These are phyloP conservation scores for Vitis rotundifolia DNA, from an alignment of 164 flowering plant species.

Conservation along the genomic window DNA sequence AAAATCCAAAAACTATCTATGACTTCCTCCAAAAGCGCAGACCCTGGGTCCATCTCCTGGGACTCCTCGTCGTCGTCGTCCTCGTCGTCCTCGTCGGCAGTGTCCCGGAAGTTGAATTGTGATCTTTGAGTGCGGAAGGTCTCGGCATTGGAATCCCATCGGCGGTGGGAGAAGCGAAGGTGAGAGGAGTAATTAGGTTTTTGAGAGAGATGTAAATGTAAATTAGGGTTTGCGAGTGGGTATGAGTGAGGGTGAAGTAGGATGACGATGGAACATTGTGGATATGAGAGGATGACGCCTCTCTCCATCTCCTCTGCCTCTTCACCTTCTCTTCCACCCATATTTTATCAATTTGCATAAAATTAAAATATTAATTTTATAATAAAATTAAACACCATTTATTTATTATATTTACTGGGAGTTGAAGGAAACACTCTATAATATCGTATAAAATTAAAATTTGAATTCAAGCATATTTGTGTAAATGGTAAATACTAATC, in stretches of 20 bases:
- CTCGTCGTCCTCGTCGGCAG: slow-evolving; percentile 20
- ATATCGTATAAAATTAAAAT: too few relatives aligned
- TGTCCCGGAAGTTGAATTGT: slow-evolving; percentile 10
- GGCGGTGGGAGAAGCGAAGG: slow-evolving; percentile 13
- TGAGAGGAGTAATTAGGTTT: slow-evolving; percentile 12
- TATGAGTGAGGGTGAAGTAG: not conserved
- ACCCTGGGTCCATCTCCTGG: slow-evolving; percentile 12
- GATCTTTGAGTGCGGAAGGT: slow-evolving; percentile 15
- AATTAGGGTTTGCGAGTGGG: slow-evolving; percentile 9
- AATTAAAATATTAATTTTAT: too few relatives aligned
- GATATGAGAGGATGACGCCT: slow-evolving; percentile 3
- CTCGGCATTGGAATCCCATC: slow-evolving; percentile 51
- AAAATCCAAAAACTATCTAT: slow-evolving; percentile 53
- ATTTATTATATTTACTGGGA: too few relatives aligned
- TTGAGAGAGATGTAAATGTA: not conserved
- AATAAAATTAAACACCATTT: too few relatives aligned
- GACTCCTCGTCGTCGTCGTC: slow-evolving; percentile 21
- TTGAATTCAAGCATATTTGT: too few relatives aligned
- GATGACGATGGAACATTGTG: not conserved
- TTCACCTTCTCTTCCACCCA: slow-evolving; percentile 1
- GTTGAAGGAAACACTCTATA: too few relatives aligned
- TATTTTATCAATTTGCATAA: too few relatives aligned
- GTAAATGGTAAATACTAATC: too few relatives aligned
- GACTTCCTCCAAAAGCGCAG: slow-evolving; percentile 33
- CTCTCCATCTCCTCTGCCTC: slow-evolving; percentile 17